phyloP scores from a whole-genome alignment of 306 rosid genomes.

The Albizia julibrissin region DNA sequence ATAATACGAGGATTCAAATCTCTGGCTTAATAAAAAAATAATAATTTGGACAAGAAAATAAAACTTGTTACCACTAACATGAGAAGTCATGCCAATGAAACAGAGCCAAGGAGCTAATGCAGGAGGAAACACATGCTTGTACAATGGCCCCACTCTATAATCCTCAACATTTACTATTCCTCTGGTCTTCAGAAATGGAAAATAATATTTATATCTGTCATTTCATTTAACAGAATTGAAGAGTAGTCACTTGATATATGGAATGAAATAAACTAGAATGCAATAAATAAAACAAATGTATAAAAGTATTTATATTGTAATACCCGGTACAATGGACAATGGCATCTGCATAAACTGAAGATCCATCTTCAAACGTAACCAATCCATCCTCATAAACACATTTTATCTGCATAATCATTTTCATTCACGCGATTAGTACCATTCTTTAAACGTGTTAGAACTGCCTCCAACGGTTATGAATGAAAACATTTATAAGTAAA shows the following conservation, averaged over 20 bases:
- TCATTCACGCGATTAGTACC: too few species aligned
- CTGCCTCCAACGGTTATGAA: too few species aligned
- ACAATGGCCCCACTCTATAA: constrained; percentile 21
- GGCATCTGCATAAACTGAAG: constrained; percentile 37
- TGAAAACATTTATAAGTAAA: too few species aligned
- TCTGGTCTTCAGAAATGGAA: constrained; percentile 40
- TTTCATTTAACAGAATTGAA: not conserved
- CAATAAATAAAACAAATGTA: not conserved
- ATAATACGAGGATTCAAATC: too few species aligned
- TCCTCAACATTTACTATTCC: constrained; percentile 39
- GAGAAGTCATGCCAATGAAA: constrained; percentile 14
- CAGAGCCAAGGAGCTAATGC: constrained; percentile 35
- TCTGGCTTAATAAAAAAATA: too few species aligned
- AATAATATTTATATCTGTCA: constrained; percentile 31
- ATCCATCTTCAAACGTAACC: constrained; percentile 41
- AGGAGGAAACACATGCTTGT: constrained; percentile 41
- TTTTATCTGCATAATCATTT: constrained; percentile 24
- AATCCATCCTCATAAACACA: constrained; percentile 32
- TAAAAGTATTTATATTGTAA: not conserved
- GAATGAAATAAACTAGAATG: not conserved
- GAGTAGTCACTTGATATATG: not conserved
- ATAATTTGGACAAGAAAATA: not conserved
- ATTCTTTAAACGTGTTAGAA: too few species aligned
- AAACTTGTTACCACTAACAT: constrained; percentile 13
- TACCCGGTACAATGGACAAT: constrained; percentile 47